Evolutionary conservation across 1,284 basidiomycete species (phyloP).

Genomic region (Schizopora paradoxa): DNA sequence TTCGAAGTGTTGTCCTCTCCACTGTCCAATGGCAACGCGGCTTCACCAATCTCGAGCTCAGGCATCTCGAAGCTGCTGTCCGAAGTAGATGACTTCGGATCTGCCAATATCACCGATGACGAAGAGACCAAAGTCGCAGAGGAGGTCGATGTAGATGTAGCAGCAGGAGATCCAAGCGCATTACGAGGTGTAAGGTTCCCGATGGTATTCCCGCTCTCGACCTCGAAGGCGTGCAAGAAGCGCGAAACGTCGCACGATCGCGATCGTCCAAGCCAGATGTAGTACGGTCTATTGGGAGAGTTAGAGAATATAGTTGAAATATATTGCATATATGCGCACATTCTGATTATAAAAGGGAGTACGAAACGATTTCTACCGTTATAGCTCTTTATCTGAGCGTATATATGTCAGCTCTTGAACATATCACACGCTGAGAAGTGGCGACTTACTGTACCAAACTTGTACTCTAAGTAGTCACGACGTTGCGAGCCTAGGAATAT

Average conservation of each 20-base stretch:
- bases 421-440: slow-evolving; percentile 7
- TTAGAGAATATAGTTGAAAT: neutral
- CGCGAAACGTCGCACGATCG: slow-evolving; percentile 58
- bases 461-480: slow-evolving; percentile 76
- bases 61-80: slow-evolving; percentile 26
- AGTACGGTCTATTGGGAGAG: slow-evolving; percentile 47
- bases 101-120: no score
- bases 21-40: slow-evolving; percentile 28
- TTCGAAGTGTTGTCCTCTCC: slow-evolving; percentile 19
- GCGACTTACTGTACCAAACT: slow-evolving; percentile 59
- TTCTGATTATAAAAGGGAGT: slow-evolving; percentile 63
- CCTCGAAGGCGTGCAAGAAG: slow-evolving; percentile 61
- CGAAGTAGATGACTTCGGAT: no score
- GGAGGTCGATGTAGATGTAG: no score
- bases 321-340: slow-evolving; percentile 32
- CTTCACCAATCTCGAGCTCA: slow-evolving; percentile 39
- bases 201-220: slow-evolving; percentile 65
- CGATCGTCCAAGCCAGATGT: slow-evolving; percentile 76
- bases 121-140: no score
- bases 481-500: slow-evolving; percentile 66
- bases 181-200: slow-evolving; percentile 47
- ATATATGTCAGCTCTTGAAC: slow-evolving; percentile 3
- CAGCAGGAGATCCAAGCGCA: no score
- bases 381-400: slow-evolving; percentile 50
- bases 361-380: slow-evolving; percentile 74